phyloP scores from a whole-genome alignment of 2,329 filamentous ascomycete genomes.

The Pseudogymnoascus sp. region DNA sequence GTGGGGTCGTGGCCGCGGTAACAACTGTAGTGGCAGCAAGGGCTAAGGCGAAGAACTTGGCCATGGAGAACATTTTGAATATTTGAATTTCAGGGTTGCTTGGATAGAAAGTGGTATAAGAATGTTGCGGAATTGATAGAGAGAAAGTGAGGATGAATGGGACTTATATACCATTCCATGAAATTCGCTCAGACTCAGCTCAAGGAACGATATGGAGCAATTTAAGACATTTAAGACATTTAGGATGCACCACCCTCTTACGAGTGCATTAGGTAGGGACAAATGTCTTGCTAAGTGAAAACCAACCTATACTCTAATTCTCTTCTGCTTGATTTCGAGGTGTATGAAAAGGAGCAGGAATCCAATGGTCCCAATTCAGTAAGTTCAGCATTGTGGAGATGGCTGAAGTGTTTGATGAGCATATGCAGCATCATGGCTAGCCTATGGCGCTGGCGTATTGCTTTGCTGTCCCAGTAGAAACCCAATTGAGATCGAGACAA shows the following conservation, averaged over 20 bases:
- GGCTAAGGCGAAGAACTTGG: background rate
- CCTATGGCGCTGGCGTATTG: too few relatives aligned
- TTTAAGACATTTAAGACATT: background rate
- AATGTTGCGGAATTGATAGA: background rate
- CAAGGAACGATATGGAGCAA: background rate
- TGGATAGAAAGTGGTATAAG: background rate
- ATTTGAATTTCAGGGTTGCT: background rate
- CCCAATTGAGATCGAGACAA: background rate
- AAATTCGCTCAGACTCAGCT: background rate
- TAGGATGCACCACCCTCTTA: background rate
- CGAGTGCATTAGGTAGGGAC: background rate
- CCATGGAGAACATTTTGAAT: background rate
- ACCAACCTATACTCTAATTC: background rate
- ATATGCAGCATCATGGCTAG: background rate
- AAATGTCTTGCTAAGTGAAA: background rate
- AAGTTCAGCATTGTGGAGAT: too few relatives aligned
- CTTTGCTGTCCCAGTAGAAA: too few relatives aligned
- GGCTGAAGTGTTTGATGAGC: background rate
- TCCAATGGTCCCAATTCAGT: background rate
- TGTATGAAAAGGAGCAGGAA: background rate
- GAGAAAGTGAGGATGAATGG: background rate
- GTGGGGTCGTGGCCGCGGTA: too few relatives aligned
- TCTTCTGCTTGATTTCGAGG: background rate
- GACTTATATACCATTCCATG: background rate
- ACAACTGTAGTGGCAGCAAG: background rate